phyloP scores from a whole-genome alignment of 169 alveolate genomes.

The Plasmodium yoelii region DNA sequence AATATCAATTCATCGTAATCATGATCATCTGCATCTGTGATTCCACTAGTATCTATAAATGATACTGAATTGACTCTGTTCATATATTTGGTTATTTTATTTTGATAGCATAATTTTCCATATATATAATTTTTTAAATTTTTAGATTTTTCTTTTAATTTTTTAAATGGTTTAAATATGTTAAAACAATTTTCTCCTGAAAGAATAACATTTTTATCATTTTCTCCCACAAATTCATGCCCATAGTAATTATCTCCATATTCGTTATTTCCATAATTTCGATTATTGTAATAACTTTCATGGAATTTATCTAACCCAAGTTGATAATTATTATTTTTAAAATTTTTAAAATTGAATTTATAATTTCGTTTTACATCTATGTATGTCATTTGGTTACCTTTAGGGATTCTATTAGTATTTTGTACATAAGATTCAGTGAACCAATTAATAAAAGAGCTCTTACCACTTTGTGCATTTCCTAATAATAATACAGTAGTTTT shows the following conservation, averaged over 20 bases:
- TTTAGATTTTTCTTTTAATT: conserved; percentile 20
- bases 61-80: conserved; percentile 66
- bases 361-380: conserved; percentile 47
- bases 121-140: conserved; percentile 45
- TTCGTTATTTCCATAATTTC: not conserved
- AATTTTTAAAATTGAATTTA: conserved; percentile 35
- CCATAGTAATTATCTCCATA: not conserved
- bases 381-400: conserved; percentile 52
- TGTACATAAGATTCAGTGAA: conserved; percentile 48
- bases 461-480: conserved; percentile 57
- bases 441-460: conserved; percentile 71
- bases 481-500: conserved; percentile 36
- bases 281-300: not conserved
- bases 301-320: conserved; percentile 8
- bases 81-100: conserved; percentile 55
- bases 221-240: not conserved
- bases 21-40: conserved; percentile 14
- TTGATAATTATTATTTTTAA: conserved; percentile 36
- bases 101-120: conserved; percentile 67
- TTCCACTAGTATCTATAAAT: conserved; percentile 65
- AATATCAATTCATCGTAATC: conserved; percentile 53
- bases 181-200: conserved; percentile 62
- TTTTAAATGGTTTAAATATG: conserved; percentile 45
- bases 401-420: conserved; percentile 21
- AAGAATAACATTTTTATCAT: conserved; percentile 17